Base-by-base conservation (phyloP, 225 moss, liverwort and hornwort genomes). In the Anthoceros angustus region DNA sequence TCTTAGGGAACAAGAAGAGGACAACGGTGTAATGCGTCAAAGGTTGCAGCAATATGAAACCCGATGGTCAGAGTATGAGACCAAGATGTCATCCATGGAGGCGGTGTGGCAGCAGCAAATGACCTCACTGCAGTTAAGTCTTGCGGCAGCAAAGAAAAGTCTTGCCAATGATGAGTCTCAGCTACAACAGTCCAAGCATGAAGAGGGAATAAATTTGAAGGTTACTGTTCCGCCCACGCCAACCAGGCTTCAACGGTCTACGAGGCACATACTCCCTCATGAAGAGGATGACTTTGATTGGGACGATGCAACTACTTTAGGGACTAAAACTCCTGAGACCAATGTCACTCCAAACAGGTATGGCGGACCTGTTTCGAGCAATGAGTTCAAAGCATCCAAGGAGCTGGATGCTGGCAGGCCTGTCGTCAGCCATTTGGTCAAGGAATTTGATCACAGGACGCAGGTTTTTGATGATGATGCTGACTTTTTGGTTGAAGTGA, bases 71-170 rank as follows among this genome's bases (percentile, higher is more conserved):
- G 92, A 98, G 76, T 91, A 98, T 68, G 91, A 92, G 73, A 85
- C 89, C 9, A 98, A 98, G 75, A 87, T 92, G 95, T 88, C 86
- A 63, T 84, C 86, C 15, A 92, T 98, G 95, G 95, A 98, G 78
- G 95, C 92, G 72, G 81, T 98, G 85, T 98, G 95, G 95, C 95
- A 98, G 71, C 92, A 89, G 64, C 95, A 98, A 67, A 98, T 98
- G 92, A 84, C 86, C 42, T 86, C 91, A 21, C 72, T 98, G 76
- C 95, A 98, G 77, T 74, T 89, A 66, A 98, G 91, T 74, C 73
- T 98, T 66, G 89, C 95, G 61, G 95, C 88, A 61, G 95, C 95
- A 45, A 98, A 92, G 80, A 92, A 80, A 74, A 92, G 91, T 69
- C 79, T 98, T 40, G 88, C 87, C 38, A 89, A 75, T 39, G 92